phyloP scores from a whole-genome alignment of 2,329 filamentous ascomycete genomes.

The Ramularia endophylla region DNA sequence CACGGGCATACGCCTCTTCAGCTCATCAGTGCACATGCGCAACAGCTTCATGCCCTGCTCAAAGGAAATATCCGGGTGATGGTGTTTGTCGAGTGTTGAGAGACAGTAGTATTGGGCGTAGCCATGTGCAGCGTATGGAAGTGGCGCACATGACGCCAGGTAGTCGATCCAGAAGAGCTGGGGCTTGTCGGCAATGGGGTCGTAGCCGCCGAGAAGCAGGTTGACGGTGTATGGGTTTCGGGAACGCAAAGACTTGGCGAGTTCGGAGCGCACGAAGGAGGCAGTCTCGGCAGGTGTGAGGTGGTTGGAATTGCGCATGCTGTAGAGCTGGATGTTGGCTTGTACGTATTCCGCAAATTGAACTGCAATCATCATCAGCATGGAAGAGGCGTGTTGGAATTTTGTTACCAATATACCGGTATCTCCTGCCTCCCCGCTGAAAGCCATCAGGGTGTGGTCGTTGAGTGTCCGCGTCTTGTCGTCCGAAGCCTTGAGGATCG shows the following conservation, averaged over 20 bases:
- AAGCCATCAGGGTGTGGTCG: slow-evolving; percentile 91
- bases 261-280: slow-evolving; percentile 88
- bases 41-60: slow-evolving; percentile 89
- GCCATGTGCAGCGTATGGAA: slow-evolving; percentile 95
- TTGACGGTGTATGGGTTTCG: slow-evolving; percentile 96
- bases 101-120: slow-evolving; percentile 99
- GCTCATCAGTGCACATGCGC: slow-evolving; percentile 90
- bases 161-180: slow-evolving; percentile 25
- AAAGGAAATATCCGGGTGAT: slow-evolving; percentile 86
- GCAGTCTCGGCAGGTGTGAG: slow-evolving; percentile 84
- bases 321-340: slow-evolving; percentile 96
- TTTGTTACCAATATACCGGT: slow-evolving; percentile 56
- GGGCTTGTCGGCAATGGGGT: slow-evolving; percentile 67
- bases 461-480: slow-evolving; percentile 95
- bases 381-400: neutral
- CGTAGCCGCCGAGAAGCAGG: slow-evolving; percentile 86
- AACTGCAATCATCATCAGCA: slow-evolving; percentile 48
- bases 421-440: slow-evolving; percentile 92
- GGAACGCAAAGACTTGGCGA: slow-evolving; percentile 84
- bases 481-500: slow-evolving; percentile 88
- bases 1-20: slow-evolving; percentile 93
- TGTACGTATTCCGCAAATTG: slow-evolving; percentile 99
- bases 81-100: slow-evolving; percentile 96
- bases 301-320: slow-evolving; percentile 94
- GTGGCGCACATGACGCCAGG: slow-evolving; percentile 39